Conservation (phyloP, 163 green algal genomes). For the Prototheca cutis region DNA sequence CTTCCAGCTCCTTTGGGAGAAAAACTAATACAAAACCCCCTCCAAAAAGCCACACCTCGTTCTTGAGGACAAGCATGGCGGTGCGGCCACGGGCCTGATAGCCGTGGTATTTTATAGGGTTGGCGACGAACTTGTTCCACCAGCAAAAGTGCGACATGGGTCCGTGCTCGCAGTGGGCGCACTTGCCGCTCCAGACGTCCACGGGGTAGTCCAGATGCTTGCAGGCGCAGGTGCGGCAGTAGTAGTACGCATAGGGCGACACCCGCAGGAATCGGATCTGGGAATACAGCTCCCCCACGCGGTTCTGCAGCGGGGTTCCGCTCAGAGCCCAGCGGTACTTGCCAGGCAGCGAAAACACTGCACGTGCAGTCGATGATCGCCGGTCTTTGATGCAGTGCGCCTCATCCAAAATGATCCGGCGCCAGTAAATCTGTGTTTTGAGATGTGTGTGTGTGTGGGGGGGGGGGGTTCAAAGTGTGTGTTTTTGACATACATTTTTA, state of each 20-base stretch:
- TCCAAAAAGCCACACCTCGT: conserved; percentile 19
- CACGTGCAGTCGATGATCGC: conserved; percentile 71
- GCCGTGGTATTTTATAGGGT: conserved; percentile 83
- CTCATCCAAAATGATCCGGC: conserved; percentile 79
- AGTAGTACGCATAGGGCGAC: conserved; percentile 88
- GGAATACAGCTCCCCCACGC: conserved; percentile 91
- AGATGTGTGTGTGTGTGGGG: no score
- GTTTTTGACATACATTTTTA: no score
- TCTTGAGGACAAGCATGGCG: conserved; percentile 73
- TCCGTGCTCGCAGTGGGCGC: conserved; percentile 46
- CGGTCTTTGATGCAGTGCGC: conserved; percentile 92
- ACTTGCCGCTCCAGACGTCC: conserved; percentile 33
- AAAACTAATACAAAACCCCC: no score
- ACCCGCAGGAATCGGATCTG: conserved; percentile 81
- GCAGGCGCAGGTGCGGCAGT: conserved; percentile 74
- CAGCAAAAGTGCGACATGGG: conserved; percentile 79
- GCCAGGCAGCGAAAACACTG: conserved; percentile 69
- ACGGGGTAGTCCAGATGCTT: conserved; percentile 69
- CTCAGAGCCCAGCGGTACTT: conserved; percentile 71
- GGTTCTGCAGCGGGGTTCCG: conserved; percentile 61
- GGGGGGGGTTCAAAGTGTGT: no score
- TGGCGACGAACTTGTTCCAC: conserved; percentile 82
- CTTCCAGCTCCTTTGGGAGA: no score
- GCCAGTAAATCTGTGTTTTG: conserved; percentile 61
- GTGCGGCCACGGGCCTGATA: conserved; percentile 58